Evolutionary conservation across 148 eudicot genomes (phyloP).

Genomic region (Camellia lanceoleosa): DNA sequence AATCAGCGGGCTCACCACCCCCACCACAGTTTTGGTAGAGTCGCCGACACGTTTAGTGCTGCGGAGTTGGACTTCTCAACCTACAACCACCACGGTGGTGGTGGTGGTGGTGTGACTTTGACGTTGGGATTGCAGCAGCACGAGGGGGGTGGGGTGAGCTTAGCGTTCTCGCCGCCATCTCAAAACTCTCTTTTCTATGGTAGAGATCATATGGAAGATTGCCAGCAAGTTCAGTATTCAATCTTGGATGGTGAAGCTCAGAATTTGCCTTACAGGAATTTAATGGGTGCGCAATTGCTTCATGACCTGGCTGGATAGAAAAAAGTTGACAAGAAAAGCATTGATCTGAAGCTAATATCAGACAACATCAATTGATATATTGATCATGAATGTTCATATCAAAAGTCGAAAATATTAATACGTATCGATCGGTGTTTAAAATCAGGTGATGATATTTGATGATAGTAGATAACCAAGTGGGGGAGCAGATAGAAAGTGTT

Average conservation of each 20-base stretch:
- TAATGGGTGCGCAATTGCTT: conserved; percentile 91
- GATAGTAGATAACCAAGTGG: conserved; percentile 7
- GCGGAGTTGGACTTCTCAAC: conserved; percentile 64
- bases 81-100: conserved; percentile 44
- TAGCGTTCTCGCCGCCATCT: conserved; percentile 49
- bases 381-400: too few relatives aligned
- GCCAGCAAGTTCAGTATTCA: conserved; percentile 51
- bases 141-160: conserved; percentile 59
- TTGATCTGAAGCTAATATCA: not conserved
- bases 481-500: conserved; percentile 10
- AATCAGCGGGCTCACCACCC: conserved; percentile 16
- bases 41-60: conserved; percentile 41
- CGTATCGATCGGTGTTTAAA: conserved; percentile 5
- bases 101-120: conserved; percentile 56
- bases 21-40: conserved; percentile 39
- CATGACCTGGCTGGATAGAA: conserved; percentile 61
- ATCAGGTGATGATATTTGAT: not conserved
- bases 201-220: conserved; percentile 40
- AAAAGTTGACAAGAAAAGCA: not conserved
- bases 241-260: conserved; percentile 69
- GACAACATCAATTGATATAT: too few relatives aligned
- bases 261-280: conserved; percentile 76
- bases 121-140: conserved; percentile 89
- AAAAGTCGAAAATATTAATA: too few relatives aligned
- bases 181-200: conserved; percentile 61